Base-by-base conservation (phyloP, 257 asterid species). In the Phtheirospermum japonicum region DNA sequence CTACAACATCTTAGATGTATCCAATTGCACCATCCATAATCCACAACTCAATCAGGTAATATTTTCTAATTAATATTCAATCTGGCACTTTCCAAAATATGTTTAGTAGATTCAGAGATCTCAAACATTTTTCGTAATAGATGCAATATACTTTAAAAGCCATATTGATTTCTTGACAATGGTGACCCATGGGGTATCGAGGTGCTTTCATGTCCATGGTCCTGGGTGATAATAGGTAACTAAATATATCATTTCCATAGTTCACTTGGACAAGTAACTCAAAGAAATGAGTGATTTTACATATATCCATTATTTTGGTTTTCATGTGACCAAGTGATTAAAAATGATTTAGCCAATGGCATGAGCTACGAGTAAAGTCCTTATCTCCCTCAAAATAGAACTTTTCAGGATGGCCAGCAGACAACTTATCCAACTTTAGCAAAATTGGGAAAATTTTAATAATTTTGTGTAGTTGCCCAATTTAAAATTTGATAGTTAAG, bases 51-150 rank as follows among this genome's bases (percentile, higher is more conserved):
- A 32, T 31, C 40, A n/a, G 28, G 26, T 9, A 9, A 58, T 11
- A 36, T 36, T 58, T 58, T 17, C 12, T 18, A 57, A 33, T 33
- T 18, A 57, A 33, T 33, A 57, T 57, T 36, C 17, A 58, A 17
- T 58, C 3, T 18, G 57, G 17, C 31, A 4, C 2, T 9, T 51
- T 37, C 16, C 17, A 36, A 58, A 17, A 8, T 58, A 11, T 12
- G 4, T 55, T 55, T 4, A 31, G 19, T 30, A n/a, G 60, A 55
- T 55, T 51, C 58, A 20, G 49, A 42, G 13, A 42, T 10, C 3
- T 9, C 16, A 52, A 42, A 11, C 49, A 42, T 42, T 7, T 52
- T 52, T 23, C 9, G 34, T 33, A n/a, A 37, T 32, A 57, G 42
- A 40, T 7, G n/a, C 39, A 30, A 13, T 55, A 31, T 14, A 43